These are phyloP conservation scores for Starmerella scarabaei DNA, from an alignment of 805 yeast species.

Conservation along the genomic window DNA sequence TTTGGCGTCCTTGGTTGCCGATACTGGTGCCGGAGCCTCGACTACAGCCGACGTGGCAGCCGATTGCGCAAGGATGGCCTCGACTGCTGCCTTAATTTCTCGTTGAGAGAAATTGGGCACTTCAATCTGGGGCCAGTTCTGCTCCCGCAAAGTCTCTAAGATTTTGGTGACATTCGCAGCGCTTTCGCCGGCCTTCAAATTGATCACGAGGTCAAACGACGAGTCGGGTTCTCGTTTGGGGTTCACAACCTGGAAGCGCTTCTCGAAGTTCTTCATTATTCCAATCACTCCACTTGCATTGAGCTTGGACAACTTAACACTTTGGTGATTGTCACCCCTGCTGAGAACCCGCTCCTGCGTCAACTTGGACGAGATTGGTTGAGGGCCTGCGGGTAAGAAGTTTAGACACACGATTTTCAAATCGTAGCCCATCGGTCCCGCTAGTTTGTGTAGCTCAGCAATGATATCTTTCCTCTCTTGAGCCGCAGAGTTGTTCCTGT, in stretches of 20 bases:
- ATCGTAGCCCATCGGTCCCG: slow-evolving; percentile 33
- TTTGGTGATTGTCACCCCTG: slow-evolving; percentile 84
- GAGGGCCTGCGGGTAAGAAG: slow-evolving; percentile 38
- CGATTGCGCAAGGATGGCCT: slow-evolving; percentile 35
- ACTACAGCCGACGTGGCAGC: not conserved
- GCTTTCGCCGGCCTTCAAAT: slow-evolving; percentile 34
- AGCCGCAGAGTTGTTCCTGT: slow-evolving; percentile 66
- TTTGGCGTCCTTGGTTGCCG: not conserved
- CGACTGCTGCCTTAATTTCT: slow-evolving; percentile 36
- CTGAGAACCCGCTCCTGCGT: slow-evolving; percentile 47
- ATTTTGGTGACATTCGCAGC: slow-evolving; percentile 37
- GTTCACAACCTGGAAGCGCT: slow-evolving; percentile 52
- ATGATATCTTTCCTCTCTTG: slow-evolving; percentile 60
- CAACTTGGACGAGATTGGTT: slow-evolving; percentile 33
- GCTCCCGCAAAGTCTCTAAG: slow-evolving; percentile 28
- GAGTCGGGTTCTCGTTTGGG: slow-evolving; percentile 42
- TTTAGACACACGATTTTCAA: slow-evolving; percentile 55
- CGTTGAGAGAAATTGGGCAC: slow-evolving; percentile 31
- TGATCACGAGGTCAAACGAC: slow-evolving; percentile 51
- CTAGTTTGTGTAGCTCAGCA: slow-evolving; percentile 36
- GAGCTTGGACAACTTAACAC: slow-evolving; percentile 40
- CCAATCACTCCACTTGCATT: slow-evolving; percentile 39
- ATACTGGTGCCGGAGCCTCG: slow-evolving; percentile 1
- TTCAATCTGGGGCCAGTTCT: slow-evolving; percentile 27
- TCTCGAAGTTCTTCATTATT: slow-evolving; percentile 64